A percentile compares a stretch with the other conserved stretches of the same genome.
Conservation (phyloP, 257 asterid genomes). For the Capsicum pubescens region DNA sequence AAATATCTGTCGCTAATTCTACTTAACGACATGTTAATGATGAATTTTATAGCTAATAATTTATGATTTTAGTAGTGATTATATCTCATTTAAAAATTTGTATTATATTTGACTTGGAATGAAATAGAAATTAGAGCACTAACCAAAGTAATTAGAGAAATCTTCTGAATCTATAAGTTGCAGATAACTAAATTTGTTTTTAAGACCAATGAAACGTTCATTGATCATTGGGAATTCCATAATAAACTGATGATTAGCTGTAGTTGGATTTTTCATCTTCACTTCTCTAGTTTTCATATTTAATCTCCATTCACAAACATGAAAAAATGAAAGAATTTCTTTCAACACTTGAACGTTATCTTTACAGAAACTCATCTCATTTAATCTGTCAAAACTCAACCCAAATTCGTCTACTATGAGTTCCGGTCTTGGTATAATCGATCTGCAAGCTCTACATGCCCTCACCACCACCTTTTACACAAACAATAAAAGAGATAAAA, state of each 20-base stretch:
- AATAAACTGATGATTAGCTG: conserved; percentile 35
- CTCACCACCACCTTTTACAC: conserved; percentile 52
- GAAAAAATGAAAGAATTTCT: conserved; percentile 39
- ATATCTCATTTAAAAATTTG: not conserved
- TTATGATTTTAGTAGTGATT: too few relatives aligned
- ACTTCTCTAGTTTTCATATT: conserved; percentile 46
- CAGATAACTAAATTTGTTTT: conserved; percentile 56
- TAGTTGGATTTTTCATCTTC: conserved; percentile 51
- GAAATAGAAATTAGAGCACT: not conserved
- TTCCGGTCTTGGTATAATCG: conserved; percentile 73
- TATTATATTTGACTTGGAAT: too few relatives aligned
- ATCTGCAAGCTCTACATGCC: conserved; percentile 60
- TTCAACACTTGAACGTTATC: not conserved
- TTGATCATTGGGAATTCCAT: conserved; percentile 74
- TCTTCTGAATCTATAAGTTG: conserved; percentile 46
- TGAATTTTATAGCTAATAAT: too few relatives aligned
- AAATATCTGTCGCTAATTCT: too few relatives aligned
- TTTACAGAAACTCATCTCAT: conserved; percentile 17
- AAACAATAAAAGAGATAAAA: not conserved
- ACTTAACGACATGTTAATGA: too few relatives aligned
- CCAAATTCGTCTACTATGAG: conserved; percentile 43
- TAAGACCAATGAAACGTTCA: conserved; percentile 42
- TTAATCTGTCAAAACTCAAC: conserved; percentile 50
- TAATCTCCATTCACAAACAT: conserved; percentile 67
- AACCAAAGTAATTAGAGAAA: conserved; percentile 39